Base-by-base conservation (phyloP, 768 basidiomycete genomes). In the Russula brevipes region DNA sequence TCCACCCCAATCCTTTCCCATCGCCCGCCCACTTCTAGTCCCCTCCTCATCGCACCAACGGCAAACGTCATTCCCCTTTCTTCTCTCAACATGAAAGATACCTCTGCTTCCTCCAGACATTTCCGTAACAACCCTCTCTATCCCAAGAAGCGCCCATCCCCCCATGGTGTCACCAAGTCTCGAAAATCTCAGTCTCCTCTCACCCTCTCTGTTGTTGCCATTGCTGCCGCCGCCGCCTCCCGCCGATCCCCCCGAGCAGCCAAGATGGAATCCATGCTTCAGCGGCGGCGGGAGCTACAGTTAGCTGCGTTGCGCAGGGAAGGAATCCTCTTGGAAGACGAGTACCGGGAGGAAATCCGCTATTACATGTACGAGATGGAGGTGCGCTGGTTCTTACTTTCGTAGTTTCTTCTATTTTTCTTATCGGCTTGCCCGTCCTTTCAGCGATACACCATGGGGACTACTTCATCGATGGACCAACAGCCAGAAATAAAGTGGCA, bases 401-500 rank as follows among this genome's bases (percentile, higher is more conserved):
- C 57, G 8, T 17, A n/a, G 14, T 4, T 39, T 30, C 30, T 45
- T 31, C 67, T 30, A 57, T 66, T 19, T 49, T 38, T 36, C 59
- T 53, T 50, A 51, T 53, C 45, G 33, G 54, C 54, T 44, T 58
- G 57, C 51, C 72, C 59, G 64, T 64, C 62, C 64, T 57, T 55
- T 35, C 65, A 95, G 94, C 83, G 81, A 61, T 84, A 75, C 70
- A 98, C 96, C 42, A 89, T 91, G 84, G 90, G 90, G 35, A 94
- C 89, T n/a, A 85, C 88, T 42, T 84, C 94, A 67, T 93, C 94
- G 55, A 99, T 99, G 92, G 97, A 99, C 74, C 93, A 95, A 77
- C 97, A 99, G 73, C 96, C 97, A 39, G 97, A 99, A 76, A 94
- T 99, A 72, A 83, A 89, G 70, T 98, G 97, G 97, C 92, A 95